Evolutionary conservation across 176 grass and related monocot species (phyloP).

Genomic region (Lolium multiflorum): DNA sequence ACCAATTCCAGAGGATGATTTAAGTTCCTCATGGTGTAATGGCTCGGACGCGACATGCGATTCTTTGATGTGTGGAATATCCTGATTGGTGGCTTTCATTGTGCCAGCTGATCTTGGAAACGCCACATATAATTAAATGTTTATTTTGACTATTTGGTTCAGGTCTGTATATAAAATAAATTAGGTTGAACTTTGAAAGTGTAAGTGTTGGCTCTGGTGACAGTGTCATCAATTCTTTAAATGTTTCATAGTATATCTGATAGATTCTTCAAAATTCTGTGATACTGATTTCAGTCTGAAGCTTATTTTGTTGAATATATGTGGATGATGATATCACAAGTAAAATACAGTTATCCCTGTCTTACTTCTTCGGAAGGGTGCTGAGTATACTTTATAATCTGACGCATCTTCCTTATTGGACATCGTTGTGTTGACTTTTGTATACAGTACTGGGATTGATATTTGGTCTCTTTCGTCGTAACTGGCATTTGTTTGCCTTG

Average conservation of each 20-base stretch:
- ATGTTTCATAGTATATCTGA: conserved; percentile 62
- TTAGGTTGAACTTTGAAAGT: no score
- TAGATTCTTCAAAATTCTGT: conserved; percentile 1
- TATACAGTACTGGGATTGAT: no score
- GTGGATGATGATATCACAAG: conserved; percentile 65
- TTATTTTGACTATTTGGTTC: not conserved
- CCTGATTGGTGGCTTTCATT: conserved; percentile 56
- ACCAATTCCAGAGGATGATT: conserved; percentile 65
- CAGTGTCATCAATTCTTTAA: not conserved
- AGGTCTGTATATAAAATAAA: no score
- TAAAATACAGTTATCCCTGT: conserved; percentile 84
- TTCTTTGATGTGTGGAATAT: conserved; percentile 57
- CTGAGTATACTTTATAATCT: conserved; percentile 54
- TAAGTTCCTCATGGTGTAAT: conserved; percentile 58
- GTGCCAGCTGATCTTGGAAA: conserved; percentile 67
- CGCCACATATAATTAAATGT: conserved; percentile 47
- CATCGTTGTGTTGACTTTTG: no score
- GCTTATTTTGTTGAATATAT: not conserved
- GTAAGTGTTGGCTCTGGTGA: not conserved
- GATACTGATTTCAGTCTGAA: conserved; percentile 2
- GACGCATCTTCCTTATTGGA: conserved; percentile 29
- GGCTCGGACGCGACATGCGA: conserved; percentile 53
- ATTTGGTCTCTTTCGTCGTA: no score
- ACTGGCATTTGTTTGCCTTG: no score
- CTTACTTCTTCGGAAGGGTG: conserved; percentile 57